These are phyloP conservation scores for Fremontodendron californicum DNA, from an alignment of 345 rosid species.

Conservation along the genomic window DNA sequence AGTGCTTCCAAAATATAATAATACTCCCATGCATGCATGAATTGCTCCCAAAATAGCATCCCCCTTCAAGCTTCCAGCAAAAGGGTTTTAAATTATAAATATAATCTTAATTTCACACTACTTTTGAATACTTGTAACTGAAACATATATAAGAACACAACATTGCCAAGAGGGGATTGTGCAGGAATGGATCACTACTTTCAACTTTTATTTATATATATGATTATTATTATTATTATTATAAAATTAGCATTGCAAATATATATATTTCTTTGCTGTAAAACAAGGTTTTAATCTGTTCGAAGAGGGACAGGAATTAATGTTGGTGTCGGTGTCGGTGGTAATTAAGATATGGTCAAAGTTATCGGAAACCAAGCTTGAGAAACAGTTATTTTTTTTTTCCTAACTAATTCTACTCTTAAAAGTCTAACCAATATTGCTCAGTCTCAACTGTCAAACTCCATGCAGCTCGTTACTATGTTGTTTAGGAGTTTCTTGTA, in stretches of 20 bases:
- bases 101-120: no score
- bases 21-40: no score
- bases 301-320: background rate
- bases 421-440: background rate
- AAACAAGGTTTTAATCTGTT: background rate
- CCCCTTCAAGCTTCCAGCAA: no score
- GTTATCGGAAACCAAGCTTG: background rate
- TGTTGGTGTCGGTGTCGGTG: background rate
- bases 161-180: no score
- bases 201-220: no score
- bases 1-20: background rate
- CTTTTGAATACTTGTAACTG: no score
- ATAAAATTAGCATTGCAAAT: no score
- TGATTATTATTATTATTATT: no score
- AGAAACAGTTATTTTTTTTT: background rate
- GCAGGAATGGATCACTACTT: no score
- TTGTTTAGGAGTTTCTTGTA: background rate
- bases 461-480: background rate
- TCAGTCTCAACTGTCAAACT: background rate
- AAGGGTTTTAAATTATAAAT: no score
- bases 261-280: background rate
- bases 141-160: no score
- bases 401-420: conserved; percentile 7
- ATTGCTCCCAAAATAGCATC: no score
- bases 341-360: background rate